phyloP scores from a whole-genome alignment of 2,329 filamentous ascomycete genomes.

The Hymenoscyphus infarciens region DNA sequence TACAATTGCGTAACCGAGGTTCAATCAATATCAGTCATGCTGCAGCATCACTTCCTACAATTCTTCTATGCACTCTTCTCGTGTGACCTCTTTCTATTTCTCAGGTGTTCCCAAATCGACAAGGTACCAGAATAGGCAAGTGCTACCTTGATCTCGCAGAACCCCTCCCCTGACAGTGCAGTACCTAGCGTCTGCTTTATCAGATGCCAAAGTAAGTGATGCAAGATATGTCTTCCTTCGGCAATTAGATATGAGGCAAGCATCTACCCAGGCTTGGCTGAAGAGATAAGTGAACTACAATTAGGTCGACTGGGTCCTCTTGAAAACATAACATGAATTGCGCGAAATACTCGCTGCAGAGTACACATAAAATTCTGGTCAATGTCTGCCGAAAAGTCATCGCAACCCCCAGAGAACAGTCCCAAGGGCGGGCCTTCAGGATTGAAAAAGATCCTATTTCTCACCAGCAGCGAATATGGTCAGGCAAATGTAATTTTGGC shows the following conservation, averaged over 20 bases:
- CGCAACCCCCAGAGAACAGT: background rate
- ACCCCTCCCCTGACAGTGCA: background rate
- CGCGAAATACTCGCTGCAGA: background rate
- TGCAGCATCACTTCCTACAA: background rate
- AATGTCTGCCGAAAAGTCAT: slow-evolving; percentile 4
- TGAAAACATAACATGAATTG: background rate
- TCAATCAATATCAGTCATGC: background rate
- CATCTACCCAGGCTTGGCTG: background rate
- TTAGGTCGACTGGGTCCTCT: background rate
- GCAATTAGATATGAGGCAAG: background rate
- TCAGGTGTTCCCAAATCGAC: background rate
- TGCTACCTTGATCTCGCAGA: background rate
- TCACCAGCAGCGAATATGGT: slow-evolving; percentile 45
- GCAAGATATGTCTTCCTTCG: background rate
- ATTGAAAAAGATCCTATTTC: slow-evolving; percentile 35
- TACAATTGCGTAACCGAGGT: background rate
- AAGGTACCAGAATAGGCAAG: background rate
- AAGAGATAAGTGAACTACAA: slow-evolving; percentile 3
- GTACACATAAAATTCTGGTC: background rate
- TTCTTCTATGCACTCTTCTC: background rate
- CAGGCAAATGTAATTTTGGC: slow-evolving; percentile 47
- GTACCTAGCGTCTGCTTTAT: background rate
- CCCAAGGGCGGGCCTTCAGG: background rate
- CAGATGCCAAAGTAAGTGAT: slow-evolving; percentile 1
- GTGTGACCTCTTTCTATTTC: background rate